These are phyloP conservation scores for Sclerotinia borealis DNA, from an alignment of 2,329 filamentous ascomycete species.

Conservation along the genomic window DNA sequence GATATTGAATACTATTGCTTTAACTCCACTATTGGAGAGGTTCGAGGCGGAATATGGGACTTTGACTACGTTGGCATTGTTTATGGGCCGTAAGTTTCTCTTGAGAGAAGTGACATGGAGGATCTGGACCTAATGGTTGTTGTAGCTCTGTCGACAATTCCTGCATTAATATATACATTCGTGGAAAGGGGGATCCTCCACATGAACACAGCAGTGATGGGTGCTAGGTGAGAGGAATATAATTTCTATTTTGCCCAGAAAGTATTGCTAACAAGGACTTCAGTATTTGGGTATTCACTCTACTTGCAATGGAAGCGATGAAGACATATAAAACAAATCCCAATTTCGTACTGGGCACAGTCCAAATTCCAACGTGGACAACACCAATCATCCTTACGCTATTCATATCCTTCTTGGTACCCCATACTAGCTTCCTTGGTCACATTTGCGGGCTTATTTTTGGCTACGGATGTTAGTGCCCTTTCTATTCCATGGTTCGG, in stretches of 20 bases:
- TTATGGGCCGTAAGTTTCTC: constrained; percentile 73
- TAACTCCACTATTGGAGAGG: constrained; percentile 84
- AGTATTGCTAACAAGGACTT: constrained; percentile 21
- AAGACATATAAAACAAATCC: constrained; percentile 80
- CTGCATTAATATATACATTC: constrained; percentile 73
- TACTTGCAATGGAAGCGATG: constrained; percentile 79
- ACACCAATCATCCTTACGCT: constrained; percentile 74
- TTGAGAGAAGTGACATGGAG: background rate
- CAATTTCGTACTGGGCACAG: constrained; percentile 56
- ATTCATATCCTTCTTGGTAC: constrained; percentile 69
- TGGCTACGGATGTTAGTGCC: constrained; percentile 73
- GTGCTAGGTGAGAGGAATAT: constrained; percentile 60
- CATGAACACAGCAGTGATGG: constrained; percentile 68
- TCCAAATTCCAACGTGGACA: constrained; percentile 84
- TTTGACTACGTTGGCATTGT: constrained; percentile 76
- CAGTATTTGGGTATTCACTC: constrained; percentile 88
- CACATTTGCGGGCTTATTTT: constrained; percentile 79
- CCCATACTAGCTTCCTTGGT: constrained; percentile 76
- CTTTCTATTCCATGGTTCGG: background rate
- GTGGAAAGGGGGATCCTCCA: constrained; percentile 69
- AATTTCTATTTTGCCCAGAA: background rate
- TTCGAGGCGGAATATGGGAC: constrained; percentile 94
- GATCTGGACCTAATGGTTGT: background rate
- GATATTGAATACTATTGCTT: constrained; percentile 69
- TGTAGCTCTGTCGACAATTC: constrained; percentile 70